Percentiles rank a stretch among this genome's conserved stretches.
Evolutionary conservation across 768 basidiomycete species (phyloP).

Genomic region (Pisolithus marmoratus): DNA sequence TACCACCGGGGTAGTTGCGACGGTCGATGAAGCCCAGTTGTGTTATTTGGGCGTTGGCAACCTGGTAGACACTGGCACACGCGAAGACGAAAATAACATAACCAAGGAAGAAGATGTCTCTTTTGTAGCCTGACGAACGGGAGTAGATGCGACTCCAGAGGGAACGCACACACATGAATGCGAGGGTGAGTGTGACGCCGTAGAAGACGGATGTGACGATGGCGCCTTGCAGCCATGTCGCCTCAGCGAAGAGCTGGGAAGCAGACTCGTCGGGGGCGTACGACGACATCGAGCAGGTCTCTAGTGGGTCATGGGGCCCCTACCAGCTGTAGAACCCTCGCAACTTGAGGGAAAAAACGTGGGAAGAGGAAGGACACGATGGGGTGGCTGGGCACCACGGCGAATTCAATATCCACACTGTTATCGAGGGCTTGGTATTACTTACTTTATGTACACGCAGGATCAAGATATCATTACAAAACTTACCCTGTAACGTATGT

Average conservation of each 20-base stretch:
- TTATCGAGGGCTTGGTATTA: no score
- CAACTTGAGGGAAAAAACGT: conserved; percentile 4
- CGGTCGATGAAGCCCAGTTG: conserved; percentile 26
- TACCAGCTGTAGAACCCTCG: not conserved
- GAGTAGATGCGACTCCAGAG: conserved; percentile 20
- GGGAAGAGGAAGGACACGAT: conserved; percentile 1
- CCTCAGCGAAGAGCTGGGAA: conserved; percentile 16
- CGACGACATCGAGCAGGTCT: conserved; percentile 11
- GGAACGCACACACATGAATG: conserved; percentile 21
- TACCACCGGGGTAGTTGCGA: conserved; percentile 28
- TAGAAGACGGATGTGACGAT: conserved; percentile 23
- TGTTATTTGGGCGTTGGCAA: conserved; percentile 18
- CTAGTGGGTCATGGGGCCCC: not conserved
- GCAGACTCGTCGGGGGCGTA: conserved; percentile 10
- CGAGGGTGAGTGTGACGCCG: conserved; percentile 22
- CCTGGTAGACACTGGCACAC: conserved; percentile 24
- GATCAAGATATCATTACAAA: no score
- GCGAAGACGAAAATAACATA: conserved; percentile 26
- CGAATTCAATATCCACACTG: no score
- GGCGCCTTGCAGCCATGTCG: conserved; percentile 27
- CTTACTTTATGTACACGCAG: no score
- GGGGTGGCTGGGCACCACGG: not conserved
- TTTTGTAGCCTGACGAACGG: conserved; percentile 4
- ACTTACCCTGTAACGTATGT: no score
- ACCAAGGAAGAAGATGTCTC: conserved; percentile 23